A percentile compares a stretch with the other conserved stretches of the same genome.
These are phyloP conservation scores for Pelargonium fulgidum DNA, from an alignment of 441 rosid species.

Conservation along the genomic window DNA sequence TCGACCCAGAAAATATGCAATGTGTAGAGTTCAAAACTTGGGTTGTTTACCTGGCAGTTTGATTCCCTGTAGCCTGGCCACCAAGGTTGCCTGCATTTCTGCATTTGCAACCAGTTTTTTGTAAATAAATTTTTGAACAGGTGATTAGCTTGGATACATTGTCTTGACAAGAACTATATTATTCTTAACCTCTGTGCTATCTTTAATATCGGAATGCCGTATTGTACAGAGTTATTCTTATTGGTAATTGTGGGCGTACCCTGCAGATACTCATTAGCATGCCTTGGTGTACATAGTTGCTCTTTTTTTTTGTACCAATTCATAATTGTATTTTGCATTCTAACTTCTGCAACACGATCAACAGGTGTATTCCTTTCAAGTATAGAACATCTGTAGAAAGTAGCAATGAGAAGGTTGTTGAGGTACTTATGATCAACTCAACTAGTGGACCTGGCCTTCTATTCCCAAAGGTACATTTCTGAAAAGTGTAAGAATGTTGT, in stretches of 20 bases:
- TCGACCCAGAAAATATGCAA: neutral
- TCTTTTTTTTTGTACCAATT: neutral
- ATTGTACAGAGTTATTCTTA: too few species aligned
- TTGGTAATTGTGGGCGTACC: neutral
- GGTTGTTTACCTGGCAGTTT: too few species aligned
- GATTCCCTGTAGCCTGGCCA: too few species aligned
- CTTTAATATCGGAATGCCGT: neutral
- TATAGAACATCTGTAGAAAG: slow-evolving; percentile 10
- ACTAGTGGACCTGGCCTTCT: slow-evolving; percentile 21
- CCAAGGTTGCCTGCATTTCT: neutral
- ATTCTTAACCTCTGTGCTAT: neutral
- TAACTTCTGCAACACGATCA: neutral
- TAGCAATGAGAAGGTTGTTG: slow-evolving; percentile 10
- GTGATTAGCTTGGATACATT: neutral
- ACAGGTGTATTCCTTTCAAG: slow-evolving; percentile 17
- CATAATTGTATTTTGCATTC: neutral
- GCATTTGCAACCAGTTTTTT: neutral
- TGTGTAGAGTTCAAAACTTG: neutral
- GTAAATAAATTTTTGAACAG: neutral
- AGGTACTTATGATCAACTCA: slow-evolving; percentile 20
- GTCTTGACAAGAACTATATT: neutral
- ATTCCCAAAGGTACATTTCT: slow-evolving; percentile 18
- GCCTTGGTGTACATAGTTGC: neutral
- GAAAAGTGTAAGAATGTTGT: neutral
- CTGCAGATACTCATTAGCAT: neutral